Evolutionary conservation across 768 basidiomycete genomes (phyloP).

Genomic region (Russula brevipes): DNA sequence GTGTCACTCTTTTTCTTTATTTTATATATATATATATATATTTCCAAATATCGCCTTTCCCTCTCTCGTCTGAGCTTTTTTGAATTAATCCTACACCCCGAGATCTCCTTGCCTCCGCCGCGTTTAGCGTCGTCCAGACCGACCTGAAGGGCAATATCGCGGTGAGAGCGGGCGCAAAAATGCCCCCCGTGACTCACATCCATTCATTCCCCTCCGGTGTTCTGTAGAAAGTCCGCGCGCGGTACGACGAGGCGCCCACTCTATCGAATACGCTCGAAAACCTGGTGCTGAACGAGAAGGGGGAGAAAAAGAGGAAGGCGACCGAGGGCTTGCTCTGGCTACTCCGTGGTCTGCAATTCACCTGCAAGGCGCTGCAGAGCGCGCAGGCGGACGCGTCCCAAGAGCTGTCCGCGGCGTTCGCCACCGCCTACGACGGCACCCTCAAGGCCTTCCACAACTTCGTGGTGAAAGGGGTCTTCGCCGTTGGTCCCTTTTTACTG

Average conservation of each 20-base stretch:
- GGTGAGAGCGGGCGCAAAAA: slow-evolving; percentile 41
- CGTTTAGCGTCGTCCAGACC: slow-evolving; percentile 76
- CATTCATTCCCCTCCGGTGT: neutral
- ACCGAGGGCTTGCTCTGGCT: slow-evolving; percentile 95
- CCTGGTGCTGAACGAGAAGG: slow-evolving; percentile 78
- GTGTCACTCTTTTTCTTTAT: slow-evolving; percentile 26
- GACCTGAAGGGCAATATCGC: slow-evolving; percentile 91
- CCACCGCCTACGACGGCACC: slow-evolving; percentile 71
- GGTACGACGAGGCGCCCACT: slow-evolving; percentile 62
- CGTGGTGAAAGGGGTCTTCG: slow-evolving; percentile 51
- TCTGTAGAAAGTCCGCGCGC: slow-evolving; percentile 79
- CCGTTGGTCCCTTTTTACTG: slow-evolving; percentile 38
- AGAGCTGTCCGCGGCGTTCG: slow-evolving; percentile 73
- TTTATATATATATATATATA: too few relatives aligned
- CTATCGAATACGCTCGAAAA: slow-evolving; percentile 75
- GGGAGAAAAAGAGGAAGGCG: slow-evolving; percentile 80
- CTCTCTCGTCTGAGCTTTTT: neutral
- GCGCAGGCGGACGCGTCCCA: slow-evolving; percentile 57
- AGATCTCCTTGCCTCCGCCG: slow-evolving; percentile 84
- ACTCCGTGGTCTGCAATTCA: slow-evolving; percentile 86
- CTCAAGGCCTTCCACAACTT: slow-evolving; percentile 85
- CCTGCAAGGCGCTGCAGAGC: slow-evolving; percentile 68
- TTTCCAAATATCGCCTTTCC: neutral
- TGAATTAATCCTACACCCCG: neutral
- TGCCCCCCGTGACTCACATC: too few relatives aligned